A percentile compares a stretch with the other conserved stretches of the same genome.
Evolutionary conservation across 2,329 filamentous ascomycete genomes (phyloP).

Genomic region (Xenoacremonium recifei): DNA sequence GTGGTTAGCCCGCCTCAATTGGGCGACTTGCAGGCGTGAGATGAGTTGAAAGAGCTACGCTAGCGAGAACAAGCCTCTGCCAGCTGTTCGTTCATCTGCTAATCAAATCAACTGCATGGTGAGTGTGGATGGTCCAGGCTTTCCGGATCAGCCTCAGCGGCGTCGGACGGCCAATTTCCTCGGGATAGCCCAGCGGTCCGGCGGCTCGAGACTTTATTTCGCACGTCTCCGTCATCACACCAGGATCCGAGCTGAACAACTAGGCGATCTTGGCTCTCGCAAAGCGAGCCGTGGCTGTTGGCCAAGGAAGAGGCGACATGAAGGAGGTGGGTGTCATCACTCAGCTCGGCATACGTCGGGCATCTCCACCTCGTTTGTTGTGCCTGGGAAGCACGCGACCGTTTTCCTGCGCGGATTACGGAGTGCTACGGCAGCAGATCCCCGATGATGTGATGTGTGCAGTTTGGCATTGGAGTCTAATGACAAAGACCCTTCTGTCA

Average conservation of each 20-base stretch:
- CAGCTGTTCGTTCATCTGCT: background rate
- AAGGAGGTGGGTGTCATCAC: slow-evolving; percentile 20
- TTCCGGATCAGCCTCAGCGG: slow-evolving; percentile 16
- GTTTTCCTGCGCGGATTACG: background rate
- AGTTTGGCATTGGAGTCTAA: no score
- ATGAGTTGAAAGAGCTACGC: background rate
- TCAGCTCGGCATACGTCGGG: slow-evolving; percentile 17
- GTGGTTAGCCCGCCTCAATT: slow-evolving; percentile 7
- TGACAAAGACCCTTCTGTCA: background rate
- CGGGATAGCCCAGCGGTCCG: background rate
- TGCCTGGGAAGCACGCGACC: slow-evolving; percentile 20
- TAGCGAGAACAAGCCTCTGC: background rate
- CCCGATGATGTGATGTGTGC: no score
- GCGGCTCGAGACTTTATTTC: background rate
- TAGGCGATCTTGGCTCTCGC: no score
- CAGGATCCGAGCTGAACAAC: no score
- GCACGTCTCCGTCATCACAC: background rate
- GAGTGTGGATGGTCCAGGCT: background rate
- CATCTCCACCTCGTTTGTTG: slow-evolving; percentile 14
- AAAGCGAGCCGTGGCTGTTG: background rate
- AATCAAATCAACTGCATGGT: background rate
- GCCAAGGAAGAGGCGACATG: slow-evolving; percentile 17
- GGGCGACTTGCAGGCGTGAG: background rate
- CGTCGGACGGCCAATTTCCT: slow-evolving; percentile 11
- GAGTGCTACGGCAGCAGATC: no score